Evolutionary conservation across 2,329 filamentous ascomycete species (phyloP).

Genomic region (Diaporthe sp.): DNA sequence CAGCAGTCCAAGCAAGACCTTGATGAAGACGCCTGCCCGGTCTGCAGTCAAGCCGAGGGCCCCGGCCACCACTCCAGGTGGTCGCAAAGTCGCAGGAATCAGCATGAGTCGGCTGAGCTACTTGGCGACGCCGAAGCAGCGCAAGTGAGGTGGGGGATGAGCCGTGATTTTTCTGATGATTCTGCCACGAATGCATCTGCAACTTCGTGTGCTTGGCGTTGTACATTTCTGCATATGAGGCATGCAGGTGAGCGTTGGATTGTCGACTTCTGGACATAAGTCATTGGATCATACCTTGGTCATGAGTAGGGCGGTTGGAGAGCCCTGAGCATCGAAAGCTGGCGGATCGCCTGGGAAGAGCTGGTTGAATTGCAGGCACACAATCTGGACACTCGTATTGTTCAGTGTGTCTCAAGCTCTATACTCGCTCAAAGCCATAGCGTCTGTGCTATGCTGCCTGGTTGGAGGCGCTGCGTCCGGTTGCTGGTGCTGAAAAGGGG

Average conservation of each 20-base stretch:
- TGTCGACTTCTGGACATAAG: constrained; percentile 20
- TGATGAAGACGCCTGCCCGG: constrained; percentile 30
- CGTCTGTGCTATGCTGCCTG: background rate
- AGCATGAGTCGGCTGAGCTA: constrained; percentile 35
- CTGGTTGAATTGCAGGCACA: background rate
- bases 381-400: too few relatives aligned
- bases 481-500: background rate
- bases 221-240: background rate
- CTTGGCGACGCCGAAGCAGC: constrained; percentile 37
- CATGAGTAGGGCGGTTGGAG: background rate
- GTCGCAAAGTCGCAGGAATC: constrained; percentile 26
- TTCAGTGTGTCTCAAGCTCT: too few relatives aligned
- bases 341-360: background rate
- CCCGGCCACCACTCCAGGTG: constrained; percentile 32
- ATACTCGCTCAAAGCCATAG: background rate
- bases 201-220: background rate
- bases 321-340: background rate
- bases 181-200: background rate
- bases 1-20: constrained; percentile 31
- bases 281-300: background rate
- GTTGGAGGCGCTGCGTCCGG: background rate
- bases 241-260: constrained; percentile 1
- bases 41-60: constrained; percentile 33
- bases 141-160: constrained; percentile 25
- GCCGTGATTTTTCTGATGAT: background rate